These are phyloP conservation scores for Plasmodium relictum DNA, from an alignment of 169 alveolate genomes.

Conservation along the genomic window DNA sequence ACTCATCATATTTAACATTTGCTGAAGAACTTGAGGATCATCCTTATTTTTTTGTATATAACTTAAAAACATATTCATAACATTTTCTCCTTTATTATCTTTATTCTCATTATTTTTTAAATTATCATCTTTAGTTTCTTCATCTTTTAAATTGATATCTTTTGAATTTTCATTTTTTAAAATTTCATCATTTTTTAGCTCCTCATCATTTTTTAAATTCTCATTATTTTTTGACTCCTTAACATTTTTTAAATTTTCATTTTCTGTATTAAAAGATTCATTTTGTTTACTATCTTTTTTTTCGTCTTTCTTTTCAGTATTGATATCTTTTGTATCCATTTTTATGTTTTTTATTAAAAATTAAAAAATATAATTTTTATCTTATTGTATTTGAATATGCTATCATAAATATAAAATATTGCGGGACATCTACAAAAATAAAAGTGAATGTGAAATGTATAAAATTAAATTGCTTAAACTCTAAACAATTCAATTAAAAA, in stretches of 20 bases:
- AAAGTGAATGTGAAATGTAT: too few species aligned
- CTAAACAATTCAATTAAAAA: too few species aligned
- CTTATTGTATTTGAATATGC: too few species aligned
- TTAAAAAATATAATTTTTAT: neutral
- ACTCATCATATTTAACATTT: constrained; percentile 34
- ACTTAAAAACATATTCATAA: constrained; percentile 48
- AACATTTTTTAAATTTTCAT: neutral
- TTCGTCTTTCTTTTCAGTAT: constrained; percentile 6
- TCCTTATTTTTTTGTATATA: constrained; percentile 73
- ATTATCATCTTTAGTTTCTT: neutral
- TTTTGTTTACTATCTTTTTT: neutral
- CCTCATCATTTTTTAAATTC: neutral
- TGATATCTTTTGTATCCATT: constrained; percentile 13
- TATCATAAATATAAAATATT: too few species aligned
- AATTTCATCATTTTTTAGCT: neutral
- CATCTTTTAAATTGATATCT: constrained; percentile 3
- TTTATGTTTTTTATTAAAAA: neutral
- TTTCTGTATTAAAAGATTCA: neutral
- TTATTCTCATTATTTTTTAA: neutral
- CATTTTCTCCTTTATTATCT: constrained; percentile 21
- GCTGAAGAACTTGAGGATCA: constrained; percentile 60
- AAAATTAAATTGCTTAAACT: too few species aligned
- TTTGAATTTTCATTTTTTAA: neutral
- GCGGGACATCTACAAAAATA: too few species aligned
- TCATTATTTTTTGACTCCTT: neutral